These are phyloP conservation scores for Porogramme epimiltina DNA, from an alignment of 1,284 basidiomycete genomes.

Conservation along the genomic window DNA sequence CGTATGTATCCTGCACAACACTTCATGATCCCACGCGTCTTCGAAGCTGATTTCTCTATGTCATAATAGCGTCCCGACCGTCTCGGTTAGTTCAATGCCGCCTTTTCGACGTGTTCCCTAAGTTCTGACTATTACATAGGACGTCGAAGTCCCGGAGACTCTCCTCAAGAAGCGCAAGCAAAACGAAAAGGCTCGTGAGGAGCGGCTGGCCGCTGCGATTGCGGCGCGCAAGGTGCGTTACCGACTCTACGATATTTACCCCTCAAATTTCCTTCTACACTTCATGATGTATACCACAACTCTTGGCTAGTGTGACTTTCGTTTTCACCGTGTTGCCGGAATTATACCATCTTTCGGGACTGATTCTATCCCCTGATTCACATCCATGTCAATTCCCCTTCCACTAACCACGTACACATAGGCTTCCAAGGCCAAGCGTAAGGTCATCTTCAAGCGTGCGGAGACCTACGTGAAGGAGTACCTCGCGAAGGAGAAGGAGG, in stretches of 20 bases:
- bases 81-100: constrained; percentile 56
- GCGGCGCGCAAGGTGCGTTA: constrained; percentile 90
- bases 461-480: constrained; percentile 99
- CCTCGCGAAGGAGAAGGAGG: constrained; percentile 90
- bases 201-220: constrained; percentile 84
- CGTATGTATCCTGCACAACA: constrained; percentile 27
- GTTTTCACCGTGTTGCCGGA: constrained; percentile 73
- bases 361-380: constrained; percentile 41
- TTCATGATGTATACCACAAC: constrained; percentile 83
- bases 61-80: constrained; percentile 61
- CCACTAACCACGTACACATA: constrained; percentile 34
- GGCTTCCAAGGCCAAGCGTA: constrained; percentile 91
- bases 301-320: constrained; percentile 68
- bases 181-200: constrained; percentile 96
- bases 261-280: constrained; percentile 20
- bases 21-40: neutral
- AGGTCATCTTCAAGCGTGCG: constrained; percentile 99
- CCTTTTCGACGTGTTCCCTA: neutral
- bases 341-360: constrained; percentile 99
- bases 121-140: constrained; percentile 42
- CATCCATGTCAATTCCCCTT: neutral
- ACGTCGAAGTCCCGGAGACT: constrained; percentile 96
- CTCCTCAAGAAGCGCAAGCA: constrained; percentile 99
- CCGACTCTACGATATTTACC: constrained; percentile 9
- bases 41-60: neutral